Base-by-base conservation (phyloP, 1,284 basidiomycete species). In the Chondrostereum purpureum region DNA sequence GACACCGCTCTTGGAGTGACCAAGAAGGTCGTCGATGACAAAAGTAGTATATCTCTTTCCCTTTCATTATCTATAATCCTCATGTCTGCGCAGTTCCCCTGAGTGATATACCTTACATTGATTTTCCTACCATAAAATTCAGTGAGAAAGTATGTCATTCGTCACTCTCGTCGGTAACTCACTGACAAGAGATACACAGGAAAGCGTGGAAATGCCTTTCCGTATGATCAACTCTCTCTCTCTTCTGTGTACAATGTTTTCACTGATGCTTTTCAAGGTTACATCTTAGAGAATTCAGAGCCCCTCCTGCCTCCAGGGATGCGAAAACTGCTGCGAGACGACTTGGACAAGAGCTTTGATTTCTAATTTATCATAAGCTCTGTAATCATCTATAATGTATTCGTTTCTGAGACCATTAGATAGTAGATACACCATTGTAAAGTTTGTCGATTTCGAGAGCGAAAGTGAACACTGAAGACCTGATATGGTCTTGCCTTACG, bases 1-100 rank as follows among this genome's bases (percentile, higher is more conserved):
- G 95, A 99, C 62, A 98, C 95, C 1, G 95, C 95, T 0, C 72
- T 98, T 0, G 92, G 88, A 5, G 94, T 98, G 4, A 93, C 92
- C 0, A 97, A 95, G 61, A 65, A 79, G 2, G 87, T 96, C 12
- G 85, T 94, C 0, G 70, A 88, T 50, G 91, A 96, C 60, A 75
- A 80, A 59, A 67, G 84, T 84, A 51, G 55, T 73, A 50, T 6
- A 10, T 59, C 10, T 47, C 20, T 23, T 23, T 21, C 12, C 24
- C 37, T 18, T n/a, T 31, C 27, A n/a, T n/a, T 31, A 31, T 31
- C 27, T 31, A n/a, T 8, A 13, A 14, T 31, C 38, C 43, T 24
- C 37, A 13, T 11, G 5, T 22, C 18, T 18, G 5, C 33, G 1
- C 53, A 84, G 80, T 81, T 24, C 73, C 77, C 1, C 67, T 95